Base-by-base conservation (phyloP, 1,139 yeast species). In the Taphrina sp. region DNA sequence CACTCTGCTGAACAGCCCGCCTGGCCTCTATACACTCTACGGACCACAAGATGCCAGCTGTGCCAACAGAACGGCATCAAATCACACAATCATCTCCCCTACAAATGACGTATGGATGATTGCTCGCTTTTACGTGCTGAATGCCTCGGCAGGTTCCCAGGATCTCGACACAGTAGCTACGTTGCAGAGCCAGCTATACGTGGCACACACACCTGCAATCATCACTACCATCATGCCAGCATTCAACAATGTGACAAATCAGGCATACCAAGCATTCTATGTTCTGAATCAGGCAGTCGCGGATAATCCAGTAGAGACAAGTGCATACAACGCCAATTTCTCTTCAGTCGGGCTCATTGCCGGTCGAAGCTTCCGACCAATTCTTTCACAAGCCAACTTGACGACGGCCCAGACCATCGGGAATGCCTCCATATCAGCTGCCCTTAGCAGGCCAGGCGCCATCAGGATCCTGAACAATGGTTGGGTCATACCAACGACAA, bases 81-180 rank as follows among this genome's bases (percentile, higher is more conserved):
- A 22, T 12, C 24, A 37, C n/a, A n/a, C n/a, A n/a, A 37, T 37
- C 10, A 17, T 37, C 41, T 22, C 28, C 12, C 41, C 41, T 12
- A 37, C 41, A 17, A 17, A 20, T 16, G 41, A 37, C 16, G 23
- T 37, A 28, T 37, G 41, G 41, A 37, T 37, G 8, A 24, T 37
- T 19, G 41, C 28, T 22, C 41, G 41, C n/a, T 22, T 37, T 28
- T 37, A 37, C 2, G 41, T 37, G 26, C 41, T 37, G 10, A 17
- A 37, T 17, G 23, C 41, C 5, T 22, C n/a, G n/a, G n/a, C n/a
- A n/a, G n/a, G n/a, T n/a, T n/a, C n/a, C n/a, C n/a, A n/a, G n/a
- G n/a, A n/a, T n/a, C n/a, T n/a, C n/a, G n/a, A 37, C 20, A 37
- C 20, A 17, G 41, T 37, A 5, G 23, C 20, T 19, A 24, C 28